Evolutionary conservation across 176 grass and related monocot genomes (phyloP).

Genomic region (Aegilops speltoides): DNA sequence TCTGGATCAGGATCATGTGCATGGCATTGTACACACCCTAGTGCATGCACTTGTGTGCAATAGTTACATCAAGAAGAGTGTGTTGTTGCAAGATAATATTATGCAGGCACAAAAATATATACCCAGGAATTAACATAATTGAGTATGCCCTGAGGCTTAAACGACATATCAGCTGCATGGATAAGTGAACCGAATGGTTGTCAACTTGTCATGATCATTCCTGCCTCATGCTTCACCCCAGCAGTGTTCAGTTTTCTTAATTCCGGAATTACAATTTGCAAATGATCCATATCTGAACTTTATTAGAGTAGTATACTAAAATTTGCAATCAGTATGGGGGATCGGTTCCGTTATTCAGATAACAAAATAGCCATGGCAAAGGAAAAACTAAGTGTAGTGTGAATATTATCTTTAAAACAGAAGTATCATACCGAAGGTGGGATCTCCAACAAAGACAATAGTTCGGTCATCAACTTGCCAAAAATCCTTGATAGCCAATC

Average conservation of each 20-base stretch:
- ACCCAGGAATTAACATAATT: background rate
- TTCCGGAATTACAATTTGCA: background rate
- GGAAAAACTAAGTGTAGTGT: background rate
- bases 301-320: background rate
- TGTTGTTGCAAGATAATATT: background rate
- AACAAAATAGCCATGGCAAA: constrained; percentile 28
- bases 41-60: background rate
- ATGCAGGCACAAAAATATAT: background rate
- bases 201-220: constrained; percentile 47
- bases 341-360: background rate
- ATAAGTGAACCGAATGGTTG: background rate
- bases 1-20: background rate
- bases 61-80: background rate
- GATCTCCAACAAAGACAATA: constrained; percentile 86
- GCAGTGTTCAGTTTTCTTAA: background rate
- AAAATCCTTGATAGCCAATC: constrained; percentile 91
- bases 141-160: too few relatives aligned
- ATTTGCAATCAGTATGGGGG: background rate
- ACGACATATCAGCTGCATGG: background rate
- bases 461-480: constrained; percentile 97
- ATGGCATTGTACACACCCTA: background rate
- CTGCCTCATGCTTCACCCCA: background rate
- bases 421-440: constrained; percentile 72
- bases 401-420: background rate
- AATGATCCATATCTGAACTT: background rate